A percentile compares a stretch with the other conserved stretches of the same genome.
These are phyloP conservation scores for Tuber borchii DNA, from an alignment of 495 filamentous ascomycete species.

Conservation along the genomic window DNA sequence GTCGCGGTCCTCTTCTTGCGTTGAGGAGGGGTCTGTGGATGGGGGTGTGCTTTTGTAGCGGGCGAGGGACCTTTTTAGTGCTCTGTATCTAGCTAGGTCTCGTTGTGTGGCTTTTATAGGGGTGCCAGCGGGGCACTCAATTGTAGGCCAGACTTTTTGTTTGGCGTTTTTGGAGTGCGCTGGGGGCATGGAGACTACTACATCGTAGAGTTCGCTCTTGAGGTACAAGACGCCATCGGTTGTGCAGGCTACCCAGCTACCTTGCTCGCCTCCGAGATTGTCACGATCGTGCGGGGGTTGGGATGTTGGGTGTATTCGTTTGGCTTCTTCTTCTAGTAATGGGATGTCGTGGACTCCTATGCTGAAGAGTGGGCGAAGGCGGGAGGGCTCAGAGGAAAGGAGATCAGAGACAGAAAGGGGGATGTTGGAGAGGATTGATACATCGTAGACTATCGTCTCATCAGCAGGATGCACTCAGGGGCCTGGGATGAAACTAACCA, in stretches of 20 bases:
- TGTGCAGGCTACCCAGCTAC: slow-evolving; percentile 86
- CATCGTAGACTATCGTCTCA: slow-evolving; percentile 65
- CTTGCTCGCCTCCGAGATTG: slow-evolving; percentile 48
- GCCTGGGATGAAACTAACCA: slow-evolving; percentile 50
- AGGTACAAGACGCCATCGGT: slow-evolving; percentile 84
- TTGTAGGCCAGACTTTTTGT: slow-evolving; percentile 63
- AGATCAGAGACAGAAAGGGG: slow-evolving; percentile 58
- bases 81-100: slow-evolving; percentile 70
- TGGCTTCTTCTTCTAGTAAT: slow-evolving; percentile 54
- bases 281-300: slow-evolving; percentile 24
- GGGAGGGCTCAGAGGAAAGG: slow-evolving; percentile 55
- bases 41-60: slow-evolving; percentile 43
- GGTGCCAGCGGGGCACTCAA: slow-evolving; percentile 57
- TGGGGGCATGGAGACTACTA: slow-evolving; percentile 72
- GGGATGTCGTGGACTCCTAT: slow-evolving; percentile 90
- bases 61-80: slow-evolving; percentile 55
- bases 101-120: slow-evolving; percentile 82
- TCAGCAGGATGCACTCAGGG: neutral
- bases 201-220: slow-evolving; percentile 79
- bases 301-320: slow-evolving; percentile 20
- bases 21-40: neutral
- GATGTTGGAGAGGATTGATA: slow-evolving; percentile 81
- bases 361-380: slow-evolving; percentile 79
- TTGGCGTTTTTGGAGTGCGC: slow-evolving; percentile 53
- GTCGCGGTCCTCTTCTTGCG: slow-evolving; percentile 38